phyloP scores from a whole-genome alignment of 192 early-diverging fungal genomes.

The Podila minutissima region DNA sequence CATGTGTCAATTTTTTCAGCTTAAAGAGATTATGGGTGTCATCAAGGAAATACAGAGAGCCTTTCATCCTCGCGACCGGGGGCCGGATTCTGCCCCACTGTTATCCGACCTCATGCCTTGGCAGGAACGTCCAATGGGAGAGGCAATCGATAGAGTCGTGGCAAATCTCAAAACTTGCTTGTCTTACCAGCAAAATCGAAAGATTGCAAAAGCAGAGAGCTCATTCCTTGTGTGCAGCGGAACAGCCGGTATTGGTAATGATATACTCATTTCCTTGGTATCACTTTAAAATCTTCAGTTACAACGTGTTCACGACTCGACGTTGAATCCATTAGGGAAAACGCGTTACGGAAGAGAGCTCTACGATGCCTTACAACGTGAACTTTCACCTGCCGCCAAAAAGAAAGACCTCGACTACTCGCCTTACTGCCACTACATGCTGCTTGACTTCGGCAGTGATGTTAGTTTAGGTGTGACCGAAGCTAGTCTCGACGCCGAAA shows the following conservation, averaged over 20 bases:
- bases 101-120: conserved; percentile 1
- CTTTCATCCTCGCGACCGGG: neutral
- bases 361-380: neutral
- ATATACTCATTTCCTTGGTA: conserved; percentile 5
- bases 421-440: conserved; percentile 9
- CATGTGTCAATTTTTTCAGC: neutral
- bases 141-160: conserved; percentile 7
- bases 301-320: neutral
- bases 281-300: neutral
- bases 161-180: conserved; percentile 4
- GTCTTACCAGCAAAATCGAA: neutral
- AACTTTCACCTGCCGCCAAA: neutral
- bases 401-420: neutral
- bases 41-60: conserved; percentile 10
- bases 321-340: neutral
- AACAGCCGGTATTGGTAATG: conserved; percentile 19
- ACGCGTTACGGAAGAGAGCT: conserved; percentile 10
- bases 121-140: conserved; percentile 7
- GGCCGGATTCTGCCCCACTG: neutral
- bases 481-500: neutral
- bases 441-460: conserved; percentile 3
- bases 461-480: neutral
- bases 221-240: conserved; percentile 26
- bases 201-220: conserved; percentile 1
- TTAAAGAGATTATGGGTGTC: conserved; percentile 8